Conservation (phyloP, 2,329 filamentous ascomycete genomes). For the Aspergillus latus region DNA sequence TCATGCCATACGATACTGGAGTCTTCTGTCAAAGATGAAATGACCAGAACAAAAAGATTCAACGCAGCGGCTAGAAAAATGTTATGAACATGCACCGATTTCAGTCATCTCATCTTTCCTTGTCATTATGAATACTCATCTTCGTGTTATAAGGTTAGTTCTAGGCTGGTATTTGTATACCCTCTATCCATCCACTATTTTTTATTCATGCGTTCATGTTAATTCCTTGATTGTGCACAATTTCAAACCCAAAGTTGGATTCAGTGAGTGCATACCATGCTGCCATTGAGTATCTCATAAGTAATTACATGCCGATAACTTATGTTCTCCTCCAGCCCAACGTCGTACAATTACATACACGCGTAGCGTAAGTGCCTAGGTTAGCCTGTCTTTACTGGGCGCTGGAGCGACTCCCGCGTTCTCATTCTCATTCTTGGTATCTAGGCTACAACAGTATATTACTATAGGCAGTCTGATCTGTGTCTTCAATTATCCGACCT, state of each 20-base stretch:
- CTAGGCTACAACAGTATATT: no score
- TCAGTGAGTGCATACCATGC: not conserved
- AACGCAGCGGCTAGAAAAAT: conserved; percentile 6
- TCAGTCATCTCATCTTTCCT: not conserved
- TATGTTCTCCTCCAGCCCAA: not conserved
- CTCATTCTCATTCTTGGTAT: not conserved
- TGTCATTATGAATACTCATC: not conserved
- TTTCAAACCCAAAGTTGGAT: not conserved
- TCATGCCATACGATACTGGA: not conserved
- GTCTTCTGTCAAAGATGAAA: not conserved
- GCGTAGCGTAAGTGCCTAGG: not conserved
- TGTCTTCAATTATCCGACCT: no score
- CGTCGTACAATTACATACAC: not conserved
- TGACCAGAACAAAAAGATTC: not conserved
- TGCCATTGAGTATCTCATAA: not conserved
- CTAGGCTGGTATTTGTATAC: conserved; percentile 15
- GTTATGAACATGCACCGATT: conserved; percentile 3
- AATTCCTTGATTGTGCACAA: not conserved
- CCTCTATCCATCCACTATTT: conserved; percentile 1
- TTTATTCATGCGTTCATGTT: not conserved
- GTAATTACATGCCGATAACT: not conserved
- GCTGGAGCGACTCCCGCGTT: not conserved
- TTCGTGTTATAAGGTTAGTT: not conserved
- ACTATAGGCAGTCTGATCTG: no score
- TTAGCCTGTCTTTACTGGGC: no score